These are phyloP conservation scores for Claviceps sp. DNA, from an alignment of 2,329 filamentous ascomycete species.

Conservation along the genomic window DNA sequence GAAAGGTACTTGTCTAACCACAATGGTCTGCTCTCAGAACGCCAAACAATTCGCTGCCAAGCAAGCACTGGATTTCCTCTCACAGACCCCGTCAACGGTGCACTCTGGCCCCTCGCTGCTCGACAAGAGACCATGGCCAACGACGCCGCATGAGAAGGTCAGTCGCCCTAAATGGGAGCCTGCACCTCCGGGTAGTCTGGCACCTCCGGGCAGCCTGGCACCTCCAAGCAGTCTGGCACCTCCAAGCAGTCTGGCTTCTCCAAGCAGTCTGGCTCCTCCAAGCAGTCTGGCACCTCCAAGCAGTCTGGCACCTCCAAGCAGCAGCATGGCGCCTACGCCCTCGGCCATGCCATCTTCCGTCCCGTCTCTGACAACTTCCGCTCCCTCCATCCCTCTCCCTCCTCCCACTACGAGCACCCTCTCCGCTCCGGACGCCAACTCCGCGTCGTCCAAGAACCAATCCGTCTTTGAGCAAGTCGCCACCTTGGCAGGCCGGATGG, in stretches of 20 bases:
- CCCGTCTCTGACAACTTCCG: background rate
- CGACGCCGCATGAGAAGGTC: background rate
- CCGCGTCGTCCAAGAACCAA: background rate
- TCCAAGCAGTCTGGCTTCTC: too few species aligned
- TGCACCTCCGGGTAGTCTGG: background rate
- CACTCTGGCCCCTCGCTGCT: background rate
- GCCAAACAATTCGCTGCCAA: slow-evolving; percentile 41
- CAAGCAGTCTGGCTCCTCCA: background rate
- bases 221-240: background rate
- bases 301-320: too few species aligned
- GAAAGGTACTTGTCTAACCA: background rate
- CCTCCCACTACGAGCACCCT: background rate
- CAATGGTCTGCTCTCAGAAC: slow-evolving; percentile 14
- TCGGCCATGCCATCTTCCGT: background rate
- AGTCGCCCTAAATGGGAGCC: background rate
- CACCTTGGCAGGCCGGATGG: slow-evolving; percentile 20
- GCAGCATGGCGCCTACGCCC: background rate
- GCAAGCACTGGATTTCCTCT: slow-evolving; percentile 31
- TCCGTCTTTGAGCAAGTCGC: slow-evolving; percentile 16
- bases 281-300: too few species aligned
- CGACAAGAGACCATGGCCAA: background rate
- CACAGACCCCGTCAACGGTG: background rate
- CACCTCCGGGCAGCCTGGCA: too few species aligned
- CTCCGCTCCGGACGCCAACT: background rate
- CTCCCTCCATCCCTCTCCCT: background rate